Evolutionary conservation across 352 stramenopile species (phyloP), one percentile per base, ranked within the genome.

Genomic region (Pythium biforme): DNA sequence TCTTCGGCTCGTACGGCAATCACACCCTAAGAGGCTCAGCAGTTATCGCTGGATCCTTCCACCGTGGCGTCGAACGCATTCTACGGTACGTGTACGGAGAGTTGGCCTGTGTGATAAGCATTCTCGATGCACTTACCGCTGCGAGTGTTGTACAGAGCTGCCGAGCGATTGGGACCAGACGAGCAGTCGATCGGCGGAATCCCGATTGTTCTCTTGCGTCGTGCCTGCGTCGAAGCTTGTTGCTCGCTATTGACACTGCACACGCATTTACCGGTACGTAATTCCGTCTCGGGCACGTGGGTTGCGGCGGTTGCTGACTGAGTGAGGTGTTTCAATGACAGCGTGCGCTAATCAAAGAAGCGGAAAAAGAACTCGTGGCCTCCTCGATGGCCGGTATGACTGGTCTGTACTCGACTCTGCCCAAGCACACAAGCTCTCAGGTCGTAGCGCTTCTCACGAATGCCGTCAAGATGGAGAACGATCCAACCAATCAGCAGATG

Each of bases 401-500:
- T 48, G 83, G 83, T 31, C 46, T 95, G 29, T 92, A 88, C 66
- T 92, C 86, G n/a, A 87, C 66, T 12, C 59, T 95, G 50, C 86
- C 86, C 0, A 93, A 92, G 56, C 88, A 92, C 50, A 90, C 83
- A 15, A 93, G 79, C 68, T 94, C 86, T 15, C 92, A 95, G 51
- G 83, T 95, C 31, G 83, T 95, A 15, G 84, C 79, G 22, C 60
- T 95, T 10, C 63, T 95, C 17, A 90, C 91, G 72, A 90, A 86
- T 52, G 83, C 81, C 15, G 83, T 93, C 48, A 95, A 95, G 54
- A 83, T 72, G 0, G 86, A 95, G 60, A 80, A 58, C 31, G 86
- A 95, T 47, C 84, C 86, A 6, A 94, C 86, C 14, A 95, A 95
- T 64, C 84, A 93, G 66, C 86, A 95, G 56, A 94, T 95, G 86